Percentiles rank a stretch among this genome's conserved stretches.
These are phyloP conservation scores for Neoboletus subvelutipes DNA, from an alignment of 768 basidiomycete genomes.

Conservation along the genomic window DNA sequence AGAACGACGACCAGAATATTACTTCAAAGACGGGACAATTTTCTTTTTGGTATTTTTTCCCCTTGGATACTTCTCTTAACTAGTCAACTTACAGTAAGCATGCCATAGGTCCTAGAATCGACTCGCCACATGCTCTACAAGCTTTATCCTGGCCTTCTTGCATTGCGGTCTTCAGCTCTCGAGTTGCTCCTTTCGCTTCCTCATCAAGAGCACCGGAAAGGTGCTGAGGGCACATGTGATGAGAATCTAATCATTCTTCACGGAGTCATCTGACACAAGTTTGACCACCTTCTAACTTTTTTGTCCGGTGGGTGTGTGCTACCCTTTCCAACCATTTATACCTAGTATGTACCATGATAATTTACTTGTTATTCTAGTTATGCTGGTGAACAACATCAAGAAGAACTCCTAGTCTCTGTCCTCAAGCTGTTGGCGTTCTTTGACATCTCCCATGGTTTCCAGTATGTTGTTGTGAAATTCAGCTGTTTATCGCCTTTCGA, in stretches of 20 bases:
- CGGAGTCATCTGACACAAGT: background rate
- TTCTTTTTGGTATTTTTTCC: too few species aligned
- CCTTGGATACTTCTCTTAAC: too few species aligned
- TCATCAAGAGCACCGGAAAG: background rate
- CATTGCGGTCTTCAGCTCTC: background rate
- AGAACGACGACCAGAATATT: too few species aligned
- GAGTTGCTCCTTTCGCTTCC: background rate
- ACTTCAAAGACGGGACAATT: too few species aligned
- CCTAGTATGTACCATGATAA: too few species aligned
- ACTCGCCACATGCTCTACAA: background rate
- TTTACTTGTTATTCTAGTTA: slow-evolving; percentile 4
- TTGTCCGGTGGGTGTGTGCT: too few species aligned
- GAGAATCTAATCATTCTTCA: slow-evolving; percentile 5
- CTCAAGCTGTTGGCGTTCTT: slow-evolving; percentile 5
- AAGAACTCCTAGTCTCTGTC: slow-evolving; percentile 1
- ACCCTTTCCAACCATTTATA: too few species aligned
- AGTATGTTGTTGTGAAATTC: slow-evolving; percentile 8
- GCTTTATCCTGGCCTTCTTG: background rate
- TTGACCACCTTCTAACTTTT: background rate
- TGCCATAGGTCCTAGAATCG: too few species aligned
- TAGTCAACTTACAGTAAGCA: too few species aligned
- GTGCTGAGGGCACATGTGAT: background rate
- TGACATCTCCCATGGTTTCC: slow-evolving; percentile 3
- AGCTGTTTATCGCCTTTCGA: background rate
- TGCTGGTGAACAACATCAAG: background rate